Evolutionary conservation across 2,329 filamentous ascomycete species (phyloP).

Genomic region (Aspergillus sp.): DNA sequence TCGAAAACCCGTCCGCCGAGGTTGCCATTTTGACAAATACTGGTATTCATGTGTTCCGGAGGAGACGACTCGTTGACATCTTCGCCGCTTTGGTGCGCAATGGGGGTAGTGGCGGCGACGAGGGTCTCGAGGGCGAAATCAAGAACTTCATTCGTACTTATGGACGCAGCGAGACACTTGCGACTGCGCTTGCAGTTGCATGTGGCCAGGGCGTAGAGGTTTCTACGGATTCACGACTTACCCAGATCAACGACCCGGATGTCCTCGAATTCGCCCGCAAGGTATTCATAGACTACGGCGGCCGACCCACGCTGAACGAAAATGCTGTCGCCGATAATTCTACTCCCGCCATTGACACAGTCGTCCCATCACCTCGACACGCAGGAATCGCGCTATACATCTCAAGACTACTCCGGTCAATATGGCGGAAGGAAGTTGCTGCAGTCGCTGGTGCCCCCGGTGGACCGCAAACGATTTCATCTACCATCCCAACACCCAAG

Average conservation of each 20-base stretch:
- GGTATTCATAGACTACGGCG: slow-evolving; percentile 89
- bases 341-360: slow-evolving; percentile 72
- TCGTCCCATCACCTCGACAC: slow-evolving; percentile 84
- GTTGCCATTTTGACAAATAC: slow-evolving; percentile 89
- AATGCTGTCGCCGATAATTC: slow-evolving; percentile 63
- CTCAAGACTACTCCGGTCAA: slow-evolving; percentile 77
- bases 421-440: slow-evolving; percentile 83
- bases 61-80: slow-evolving; percentile 84
- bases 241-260: slow-evolving; percentile 74
- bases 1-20: slow-evolving; percentile 77
- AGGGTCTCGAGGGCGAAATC: slow-evolving; percentile 78
- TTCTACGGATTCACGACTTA: slow-evolving; percentile 67
- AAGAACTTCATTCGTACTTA: slow-evolving; percentile 83
- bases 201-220: slow-evolving; percentile 90
- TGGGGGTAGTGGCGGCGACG: slow-evolving; percentile 61
- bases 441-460: slow-evolving; percentile 54
- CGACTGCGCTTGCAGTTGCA: slow-evolving; percentile 88
- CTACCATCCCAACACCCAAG: slow-evolving; percentile 67
- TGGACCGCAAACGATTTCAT: slow-evolving; percentile 63
- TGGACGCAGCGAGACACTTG: slow-evolving; percentile 83
- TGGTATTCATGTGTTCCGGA: slow-evolving; percentile 81
- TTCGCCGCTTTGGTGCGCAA: slow-evolving; percentile 80
- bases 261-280: slow-evolving; percentile 82
- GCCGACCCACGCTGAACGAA: slow-evolving; percentile 80
- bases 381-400: slow-evolving; percentile 87